Base-by-base conservation (phyloP, 1,139 yeast genomes). In the Saccharomyces pastorianus region DNA sequence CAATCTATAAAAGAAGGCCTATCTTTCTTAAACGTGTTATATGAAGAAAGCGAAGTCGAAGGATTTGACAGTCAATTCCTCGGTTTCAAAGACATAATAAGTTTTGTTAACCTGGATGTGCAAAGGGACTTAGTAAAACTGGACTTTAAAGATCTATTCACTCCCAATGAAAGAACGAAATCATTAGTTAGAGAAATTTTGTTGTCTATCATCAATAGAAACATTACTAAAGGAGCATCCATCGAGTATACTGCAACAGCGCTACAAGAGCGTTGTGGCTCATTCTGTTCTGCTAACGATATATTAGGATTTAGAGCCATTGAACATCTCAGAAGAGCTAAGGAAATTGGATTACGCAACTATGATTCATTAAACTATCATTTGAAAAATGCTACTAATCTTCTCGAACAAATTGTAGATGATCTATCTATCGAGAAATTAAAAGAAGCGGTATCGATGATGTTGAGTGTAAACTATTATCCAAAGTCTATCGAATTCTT, bases 251-350 rank as follows among this genome's bases (percentile, higher is more conserved):
- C 93, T 55, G 95, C 98, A 0, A 82, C 85, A 31, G 84, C 95
- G 1, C 75, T 95, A 53, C 96, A 93, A 70, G 95, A 88, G 53
- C 84, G 95, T 59, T 95, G 99, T 74, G 96, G 96, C 1, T 85
- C 96, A 1, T 95, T 90, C 71, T 95, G 98, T 66, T 89, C 97
- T 0, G 83, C 96, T 9, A 89, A 88, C 63, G 99, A 95, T 71
- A 97, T 93, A 31, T 79, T 90, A 57, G 88, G 95, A 26, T 95
- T 91, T 75, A 88, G 93, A 71, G 99, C 98, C 0, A 83, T 90
- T 63, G 99, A 95, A 68, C 89, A 87, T 66, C 75, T 95, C 63
- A 87, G 95, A 56, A 83, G 85, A 64, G 98, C 98, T 0, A 88
- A 87, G 65, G 86, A 82, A 57, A 80, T 83, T 59, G 90, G 88